Conservation (phyloP, 257 asterid genomes). For the Solanum peruvianum region DNA sequence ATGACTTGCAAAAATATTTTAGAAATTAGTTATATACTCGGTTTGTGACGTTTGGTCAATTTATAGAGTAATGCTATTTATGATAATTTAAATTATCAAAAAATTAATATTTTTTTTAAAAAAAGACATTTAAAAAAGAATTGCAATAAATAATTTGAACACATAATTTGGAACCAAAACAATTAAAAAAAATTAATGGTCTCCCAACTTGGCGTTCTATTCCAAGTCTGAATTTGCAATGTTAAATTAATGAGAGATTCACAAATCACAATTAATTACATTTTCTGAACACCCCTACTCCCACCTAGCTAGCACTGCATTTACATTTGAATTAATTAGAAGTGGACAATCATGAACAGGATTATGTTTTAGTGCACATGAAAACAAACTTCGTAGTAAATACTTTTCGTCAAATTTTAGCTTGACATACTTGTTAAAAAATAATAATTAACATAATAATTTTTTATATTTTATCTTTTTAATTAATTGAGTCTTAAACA, state of each 20-base stretch:
- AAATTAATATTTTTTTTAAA: no score
- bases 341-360: not conserved
- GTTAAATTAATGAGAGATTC: not conserved
- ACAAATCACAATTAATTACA: not conserved
- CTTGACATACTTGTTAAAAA: no score
- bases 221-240: not conserved
- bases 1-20: not conserved
- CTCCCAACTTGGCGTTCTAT: not conserved
- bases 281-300: not conserved
- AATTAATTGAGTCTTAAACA: no score
- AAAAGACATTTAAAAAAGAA: no score
- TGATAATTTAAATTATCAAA: no score
- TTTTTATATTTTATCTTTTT: no score
- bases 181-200: no score
- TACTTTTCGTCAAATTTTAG: no score
- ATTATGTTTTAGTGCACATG: not conserved
- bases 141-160: no score
- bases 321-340: not conserved
- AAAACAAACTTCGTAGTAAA: not conserved
- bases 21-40: not conserved
- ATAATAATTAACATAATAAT: no score
- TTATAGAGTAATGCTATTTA: no score
- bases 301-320: not conserved
- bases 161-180: no score
- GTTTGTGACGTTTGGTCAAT: not conserved